phyloP scores from a whole-genome alignment of 2,329 filamentous ascomycete species.

The Alternaria novae-zelandiae region DNA sequence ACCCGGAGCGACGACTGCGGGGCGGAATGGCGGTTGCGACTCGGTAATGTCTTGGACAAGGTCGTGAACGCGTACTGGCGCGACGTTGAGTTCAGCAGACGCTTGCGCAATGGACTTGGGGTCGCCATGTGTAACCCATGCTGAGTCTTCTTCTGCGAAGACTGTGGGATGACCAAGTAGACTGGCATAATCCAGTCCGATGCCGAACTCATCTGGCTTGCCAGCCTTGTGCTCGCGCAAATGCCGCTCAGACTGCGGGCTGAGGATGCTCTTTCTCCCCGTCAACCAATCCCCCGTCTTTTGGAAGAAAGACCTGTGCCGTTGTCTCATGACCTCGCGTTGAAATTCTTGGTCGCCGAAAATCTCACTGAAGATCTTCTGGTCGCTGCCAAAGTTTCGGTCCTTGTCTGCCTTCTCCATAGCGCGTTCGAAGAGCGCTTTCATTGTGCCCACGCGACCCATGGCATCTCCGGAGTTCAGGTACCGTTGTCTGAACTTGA shows the following conservation, averaged over 20 bases:
- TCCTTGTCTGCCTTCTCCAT: not conserved
- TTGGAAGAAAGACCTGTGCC: not conserved
- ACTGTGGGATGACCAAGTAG: not conserved
- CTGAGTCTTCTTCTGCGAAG: slow-evolving; percentile 1
- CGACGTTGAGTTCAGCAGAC: not conserved
- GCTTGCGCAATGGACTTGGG: not conserved
- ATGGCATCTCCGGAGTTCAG: slow-evolving; percentile 3
- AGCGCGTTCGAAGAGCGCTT: not conserved
- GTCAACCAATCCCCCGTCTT: not conserved
- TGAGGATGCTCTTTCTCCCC: not conserved
- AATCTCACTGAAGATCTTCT: slow-evolving; percentile 3
- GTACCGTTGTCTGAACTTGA: slow-evolving; percentile 1
- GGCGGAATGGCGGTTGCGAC: not conserved
- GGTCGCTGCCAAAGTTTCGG: not conserved
- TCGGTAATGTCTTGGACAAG: not conserved
- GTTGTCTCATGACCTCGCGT: not conserved
- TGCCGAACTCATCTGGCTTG: not conserved
- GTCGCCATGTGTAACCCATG: not conserved
- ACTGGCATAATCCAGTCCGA: not conserved
- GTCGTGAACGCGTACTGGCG: not conserved
- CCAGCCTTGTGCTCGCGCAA: not conserved
- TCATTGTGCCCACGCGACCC: not conserved
- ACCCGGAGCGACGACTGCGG: not conserved
- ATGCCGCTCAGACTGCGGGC: not conserved
- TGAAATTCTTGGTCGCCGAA: not conserved